Base-by-base conservation (phyloP, 257 asterid genomes). In the Apocynum venetum region DNA sequence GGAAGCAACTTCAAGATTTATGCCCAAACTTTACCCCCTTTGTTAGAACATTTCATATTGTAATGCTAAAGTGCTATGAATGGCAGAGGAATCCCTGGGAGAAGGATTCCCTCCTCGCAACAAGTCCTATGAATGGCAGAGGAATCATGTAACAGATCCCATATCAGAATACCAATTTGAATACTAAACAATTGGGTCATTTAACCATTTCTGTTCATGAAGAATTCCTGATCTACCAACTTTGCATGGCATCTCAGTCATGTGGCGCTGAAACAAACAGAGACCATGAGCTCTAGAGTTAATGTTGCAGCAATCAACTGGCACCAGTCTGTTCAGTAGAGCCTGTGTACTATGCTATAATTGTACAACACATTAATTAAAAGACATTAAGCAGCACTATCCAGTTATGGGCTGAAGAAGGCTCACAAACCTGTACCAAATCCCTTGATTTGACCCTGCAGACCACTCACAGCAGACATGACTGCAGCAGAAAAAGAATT, bases 391-490 rank as follows among this genome's bases (percentile, higher is more conserved):
- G n/a, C 17, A 36, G 47, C 47, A 31, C 44, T 36, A 17, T 17
- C 49, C n/a, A 70, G 66, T 67, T 14, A 38, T 47, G 78, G 67
- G 59, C 70, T 12, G 49, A 75, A 53, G 74, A 46, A 64, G 31
- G 82, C 53, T 77, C 74, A 84, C 87, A 36, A 64, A 94, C 97
- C 89, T 82, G 97, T 86, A 77, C 91, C 93, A 78, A 94, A 94
- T 78, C 98, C 97, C 1, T 91, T 90, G 81, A 95, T 73, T 64
- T 88, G 91, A 77, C 92, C 97, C 86, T 93, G 88, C 79, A 95
- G 82, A 82, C 99, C 99, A 57, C 97, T 93, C 84, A 95, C 96
- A 64, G 98, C 97, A 75, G 99, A 95, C 97, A 95, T 88, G 69
- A 95, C 99, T 95, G 97, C 76, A 78, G 81, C 66, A 75, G 72